phyloP scores from a whole-genome alignment of 2,329 filamentous ascomycete species.

The Botrytis hyacinthi region DNA sequence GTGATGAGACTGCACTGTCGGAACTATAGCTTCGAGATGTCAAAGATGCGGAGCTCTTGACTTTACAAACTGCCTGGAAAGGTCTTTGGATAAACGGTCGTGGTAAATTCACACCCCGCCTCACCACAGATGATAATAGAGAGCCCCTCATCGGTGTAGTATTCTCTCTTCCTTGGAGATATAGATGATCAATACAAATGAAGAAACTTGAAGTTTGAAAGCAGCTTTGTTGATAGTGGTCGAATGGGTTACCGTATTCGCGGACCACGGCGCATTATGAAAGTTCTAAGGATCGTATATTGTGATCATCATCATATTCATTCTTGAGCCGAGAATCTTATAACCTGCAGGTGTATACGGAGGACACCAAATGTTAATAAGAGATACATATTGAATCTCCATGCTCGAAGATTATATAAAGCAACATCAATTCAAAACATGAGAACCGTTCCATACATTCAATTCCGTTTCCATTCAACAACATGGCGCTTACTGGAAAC shows the following conservation, averaged over 20 bases:
- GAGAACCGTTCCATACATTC: not conserved
- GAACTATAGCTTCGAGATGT: conserved; percentile 10
- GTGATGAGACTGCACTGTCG: not conserved
- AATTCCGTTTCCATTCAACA: not conserved
- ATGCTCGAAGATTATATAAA: not conserved
- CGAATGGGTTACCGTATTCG: not conserved
- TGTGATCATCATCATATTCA: not conserved
- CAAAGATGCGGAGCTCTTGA: not conserved
- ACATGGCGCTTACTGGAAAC: not conserved
- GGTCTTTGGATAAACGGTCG: not conserved
- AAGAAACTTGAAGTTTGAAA: not conserved
- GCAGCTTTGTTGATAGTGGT: not conserved
- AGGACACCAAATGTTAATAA: not conserved
- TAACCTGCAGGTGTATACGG: no score
- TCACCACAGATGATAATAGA: not conserved
- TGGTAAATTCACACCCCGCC: not conserved
- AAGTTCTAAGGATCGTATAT: not conserved
- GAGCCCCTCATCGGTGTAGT: conserved; percentile 3
- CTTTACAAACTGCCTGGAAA: not conserved
- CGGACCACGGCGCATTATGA: not conserved
- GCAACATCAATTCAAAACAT: not conserved
- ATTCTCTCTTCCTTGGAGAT: not conserved
- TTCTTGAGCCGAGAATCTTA: not conserved
- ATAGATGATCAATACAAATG: not conserved
- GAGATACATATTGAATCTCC: not conserved